Conservation (phyloP, 176 grass and related monocot genomes). For the Carex kokanica region DNA sequence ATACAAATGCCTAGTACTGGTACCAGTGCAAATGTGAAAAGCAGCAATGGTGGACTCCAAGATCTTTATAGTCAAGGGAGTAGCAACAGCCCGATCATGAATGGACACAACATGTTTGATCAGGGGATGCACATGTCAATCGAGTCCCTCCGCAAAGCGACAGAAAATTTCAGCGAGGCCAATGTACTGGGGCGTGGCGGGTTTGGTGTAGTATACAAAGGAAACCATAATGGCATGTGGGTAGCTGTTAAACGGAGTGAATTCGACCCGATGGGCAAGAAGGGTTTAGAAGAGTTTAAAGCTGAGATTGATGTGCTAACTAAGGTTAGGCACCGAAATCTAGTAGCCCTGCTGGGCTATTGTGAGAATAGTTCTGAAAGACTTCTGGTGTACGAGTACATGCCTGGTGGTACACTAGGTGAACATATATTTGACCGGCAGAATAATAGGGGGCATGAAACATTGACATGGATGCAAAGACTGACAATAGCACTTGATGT, state of each 20-base stretch:
- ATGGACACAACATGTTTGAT: constrained; percentile 18
- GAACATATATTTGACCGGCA: constrained; percentile 74
- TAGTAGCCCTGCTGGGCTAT: constrained; percentile 85
- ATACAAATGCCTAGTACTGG: constrained; percentile 25
- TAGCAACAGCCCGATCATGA: background rate
- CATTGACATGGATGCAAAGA: constrained; percentile 90
- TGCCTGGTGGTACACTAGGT: constrained; percentile 70
- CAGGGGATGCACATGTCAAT: constrained; percentile 79
- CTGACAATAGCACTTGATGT: constrained; percentile 88
- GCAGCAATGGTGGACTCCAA: constrained; percentile 12
- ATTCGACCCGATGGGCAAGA: constrained; percentile 65
- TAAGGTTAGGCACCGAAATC: constrained; percentile 85
- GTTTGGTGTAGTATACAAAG: constrained; percentile 90
- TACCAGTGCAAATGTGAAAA: background rate
- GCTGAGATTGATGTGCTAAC: constrained; percentile 95
- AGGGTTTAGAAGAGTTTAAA: constrained; percentile 78
- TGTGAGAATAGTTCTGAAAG: constrained; percentile 75
- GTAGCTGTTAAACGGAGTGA: constrained; percentile 81
- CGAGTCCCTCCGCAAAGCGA: constrained; percentile 55
- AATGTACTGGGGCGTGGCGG: constrained; percentile 78
- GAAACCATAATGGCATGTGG: constrained; percentile 56
- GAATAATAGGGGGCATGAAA: constrained; percentile 37
- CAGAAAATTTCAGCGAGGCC: constrained; percentile 73
- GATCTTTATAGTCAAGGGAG: constrained; percentile 36
- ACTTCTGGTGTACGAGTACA: constrained; percentile 96